Evolutionary conservation across 306 rosid genomes (phyloP).

Genomic region (Glycine tomentella): DNA sequence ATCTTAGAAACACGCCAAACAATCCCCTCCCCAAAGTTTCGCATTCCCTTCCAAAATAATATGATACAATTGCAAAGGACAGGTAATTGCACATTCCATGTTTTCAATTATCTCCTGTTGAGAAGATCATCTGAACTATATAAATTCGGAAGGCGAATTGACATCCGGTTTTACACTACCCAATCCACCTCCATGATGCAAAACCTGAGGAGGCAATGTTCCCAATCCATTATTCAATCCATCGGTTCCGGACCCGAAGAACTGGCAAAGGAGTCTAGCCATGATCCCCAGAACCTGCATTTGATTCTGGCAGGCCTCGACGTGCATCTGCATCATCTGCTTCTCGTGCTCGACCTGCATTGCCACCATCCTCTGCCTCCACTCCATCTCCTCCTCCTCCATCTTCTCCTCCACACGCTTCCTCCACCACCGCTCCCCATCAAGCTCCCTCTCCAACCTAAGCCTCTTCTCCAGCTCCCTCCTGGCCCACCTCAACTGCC

Average conservation of each 20-base stretch:
- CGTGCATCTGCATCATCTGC: constrained; percentile 92
- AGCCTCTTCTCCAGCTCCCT: constrained; percentile 65
- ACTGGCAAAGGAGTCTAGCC: constrained; percentile 79
- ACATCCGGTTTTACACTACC: constrained; percentile 78
- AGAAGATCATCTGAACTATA: constrained; percentile 43
- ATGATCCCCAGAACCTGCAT: constrained; percentile 87
- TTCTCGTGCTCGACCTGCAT: constrained; percentile 94
- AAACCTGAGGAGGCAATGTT: constrained; percentile 72
- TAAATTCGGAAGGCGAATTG: constrained; percentile 86
- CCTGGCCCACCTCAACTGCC: constrained; percentile 59
- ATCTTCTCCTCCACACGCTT: constrained; percentile 78
- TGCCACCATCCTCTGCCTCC: constrained; percentile 84
- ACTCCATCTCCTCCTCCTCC: constrained; percentile 90
- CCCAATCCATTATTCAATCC: constrained; percentile 77
- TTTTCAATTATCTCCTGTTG: background rate
- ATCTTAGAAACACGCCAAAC: background rate
- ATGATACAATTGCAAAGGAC: constrained; percentile 33
- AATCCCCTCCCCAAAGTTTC: constrained; percentile 5
- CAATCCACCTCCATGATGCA: constrained; percentile 77
- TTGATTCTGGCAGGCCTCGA: constrained; percentile 86
- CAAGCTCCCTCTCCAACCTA: constrained; percentile 64
- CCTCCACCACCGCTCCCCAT: constrained; percentile 66
- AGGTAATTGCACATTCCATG: constrained; percentile 14
- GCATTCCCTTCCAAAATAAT: background rate
- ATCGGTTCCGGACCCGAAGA: constrained; percentile 75